Percentiles rank a stretch among this genome's conserved stretches.
These are phyloP conservation scores for Pilatotrama ljubarskyi DNA, from an alignment of 768 basidiomycete genomes.

Conservation along the genomic window DNA sequence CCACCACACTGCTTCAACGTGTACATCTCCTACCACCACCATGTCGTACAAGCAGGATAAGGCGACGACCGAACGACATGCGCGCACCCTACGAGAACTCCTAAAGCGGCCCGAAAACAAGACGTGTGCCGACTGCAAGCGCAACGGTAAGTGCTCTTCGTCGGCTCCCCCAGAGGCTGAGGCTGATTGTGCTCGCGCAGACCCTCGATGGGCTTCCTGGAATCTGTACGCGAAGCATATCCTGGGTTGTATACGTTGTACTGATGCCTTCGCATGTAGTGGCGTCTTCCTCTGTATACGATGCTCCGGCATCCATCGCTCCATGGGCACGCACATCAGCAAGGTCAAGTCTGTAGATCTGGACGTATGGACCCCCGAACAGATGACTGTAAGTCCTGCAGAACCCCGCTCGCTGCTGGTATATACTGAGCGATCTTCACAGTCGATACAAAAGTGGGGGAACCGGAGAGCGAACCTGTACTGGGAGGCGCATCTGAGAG, in stretches of 20 bases:
- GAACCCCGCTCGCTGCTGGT: not conserved
- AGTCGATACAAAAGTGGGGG: conserved; percentile 93
- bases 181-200: conserved; percentile 40
- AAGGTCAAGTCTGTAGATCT: conserved; percentile 97
- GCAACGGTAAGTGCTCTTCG: conserved; percentile 67
- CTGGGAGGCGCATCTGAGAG: conserved; percentile 95
- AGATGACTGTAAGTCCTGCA: conserved; percentile 74
- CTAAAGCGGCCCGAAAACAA: conserved; percentile 92
- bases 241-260: not conserved
- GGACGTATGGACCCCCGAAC: conserved; percentile 96
- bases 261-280: conserved; percentile 37
- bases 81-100: conserved; percentile 79
- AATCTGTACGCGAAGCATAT: conserved; percentile 64
- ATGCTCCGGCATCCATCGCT: conserved; percentile 95
- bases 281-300: conserved; percentile 96
- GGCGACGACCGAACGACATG: conserved; percentile 77
- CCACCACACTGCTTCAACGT: conserved; percentile 24
- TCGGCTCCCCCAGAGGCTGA: not conserved
- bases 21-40: conserved; percentile 15
- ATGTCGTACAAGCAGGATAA: conserved; percentile 69
- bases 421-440: conserved; percentile 1
- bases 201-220: conserved; percentile 98
- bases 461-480: conserved; percentile 91
- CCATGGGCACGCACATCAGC: conserved; percentile 98
- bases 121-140: conserved; percentile 94